These are phyloP conservation scores for Colletotrichum sojae DNA, from an alignment of 2,329 filamentous ascomycete species.

Conservation along the genomic window DNA sequence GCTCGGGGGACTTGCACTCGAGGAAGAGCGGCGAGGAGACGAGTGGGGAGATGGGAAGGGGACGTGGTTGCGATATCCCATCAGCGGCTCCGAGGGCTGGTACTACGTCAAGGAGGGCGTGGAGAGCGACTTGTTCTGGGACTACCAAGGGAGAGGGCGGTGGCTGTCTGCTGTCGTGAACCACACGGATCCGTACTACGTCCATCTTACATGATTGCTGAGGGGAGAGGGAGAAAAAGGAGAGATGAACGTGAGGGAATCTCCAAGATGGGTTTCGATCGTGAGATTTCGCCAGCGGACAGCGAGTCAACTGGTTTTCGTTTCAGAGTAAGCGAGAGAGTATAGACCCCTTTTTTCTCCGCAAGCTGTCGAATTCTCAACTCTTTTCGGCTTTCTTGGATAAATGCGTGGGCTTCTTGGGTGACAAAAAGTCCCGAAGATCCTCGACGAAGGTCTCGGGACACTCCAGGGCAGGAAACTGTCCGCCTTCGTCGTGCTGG, in stretches of 20 bases:
- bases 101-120: conserved; percentile 1
- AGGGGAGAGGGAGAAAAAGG: background rate
- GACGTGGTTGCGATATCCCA: background rate
- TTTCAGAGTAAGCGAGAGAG: no score
- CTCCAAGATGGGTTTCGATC: no score
- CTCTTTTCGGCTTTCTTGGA: background rate
- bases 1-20: background rate
- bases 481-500: conserved; percentile 31
- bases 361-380: no score
- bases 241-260: no score
- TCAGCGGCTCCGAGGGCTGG: background rate
- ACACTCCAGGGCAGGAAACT: conserved; percentile 32
- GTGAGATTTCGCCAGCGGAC: no score
- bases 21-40: background rate
- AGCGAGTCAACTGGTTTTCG: no score
- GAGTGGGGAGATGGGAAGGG: conserved; percentile 12
- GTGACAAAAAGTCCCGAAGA: conserved; percentile 13
- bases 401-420: background rate
- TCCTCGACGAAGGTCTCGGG: conserved; percentile 25
- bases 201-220: background rate
- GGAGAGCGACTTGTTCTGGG: conserved; percentile 4
- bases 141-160: background rate
- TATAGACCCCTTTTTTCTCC: no score
- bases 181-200: background rate
- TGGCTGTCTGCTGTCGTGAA: background rate